phyloP scores from a whole-genome alignment of 192 early-diverging fungal species.

The Anaeromyces robustus region DNA sequence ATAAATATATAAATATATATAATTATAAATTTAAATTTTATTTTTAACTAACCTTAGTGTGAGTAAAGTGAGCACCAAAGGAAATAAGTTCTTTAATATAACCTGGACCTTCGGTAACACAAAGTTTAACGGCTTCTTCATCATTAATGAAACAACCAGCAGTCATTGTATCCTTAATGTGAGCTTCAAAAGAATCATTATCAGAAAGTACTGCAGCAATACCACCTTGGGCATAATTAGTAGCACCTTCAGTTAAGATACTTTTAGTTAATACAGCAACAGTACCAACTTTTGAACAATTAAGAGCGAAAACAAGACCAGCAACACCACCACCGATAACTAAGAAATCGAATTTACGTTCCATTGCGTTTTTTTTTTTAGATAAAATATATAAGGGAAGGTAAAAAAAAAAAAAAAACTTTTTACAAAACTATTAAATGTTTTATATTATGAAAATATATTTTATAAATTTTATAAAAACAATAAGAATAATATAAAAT shows the following conservation, averaged over 20 bases:
- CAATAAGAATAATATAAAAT: too few species aligned
- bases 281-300: neutral
- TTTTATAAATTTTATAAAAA: too few species aligned
- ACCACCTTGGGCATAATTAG: neutral
- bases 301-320: neutral
- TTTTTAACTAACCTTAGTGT: neutral
- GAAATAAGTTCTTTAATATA: neutral
- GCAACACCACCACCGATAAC: neutral
- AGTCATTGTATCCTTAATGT: neutral
- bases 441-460: too few species aligned
- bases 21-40: too few species aligned
- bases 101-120: neutral
- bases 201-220: neutral
- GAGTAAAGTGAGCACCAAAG: neutral
- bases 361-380: too few species aligned
- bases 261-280: neutral
- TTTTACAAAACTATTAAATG: too few species aligned
- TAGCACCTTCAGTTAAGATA: neutral
- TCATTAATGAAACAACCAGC: neutral
- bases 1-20: too few species aligned
- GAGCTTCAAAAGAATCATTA: neutral
- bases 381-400: too few species aligned
- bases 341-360: neutral
- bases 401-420: too few species aligned
- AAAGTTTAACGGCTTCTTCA: neutral